These are phyloP conservation scores for Theobroma cacao DNA, from an alignment of 345 rosid genomes.

Conservation along the genomic window DNA sequence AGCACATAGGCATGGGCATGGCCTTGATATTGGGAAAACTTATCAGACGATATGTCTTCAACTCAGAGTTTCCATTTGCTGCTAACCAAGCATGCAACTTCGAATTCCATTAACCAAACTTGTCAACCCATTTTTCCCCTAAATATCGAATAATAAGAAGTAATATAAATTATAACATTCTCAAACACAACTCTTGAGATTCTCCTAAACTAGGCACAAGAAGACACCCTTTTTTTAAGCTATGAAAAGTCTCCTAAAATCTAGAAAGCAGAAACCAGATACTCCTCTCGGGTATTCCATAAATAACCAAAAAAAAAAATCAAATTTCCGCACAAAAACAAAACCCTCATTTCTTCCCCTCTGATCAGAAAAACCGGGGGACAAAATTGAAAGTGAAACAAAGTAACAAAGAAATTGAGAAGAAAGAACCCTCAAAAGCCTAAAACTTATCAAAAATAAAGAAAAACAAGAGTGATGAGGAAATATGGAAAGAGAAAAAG, in stretches of 20 bases:
- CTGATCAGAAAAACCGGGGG: neutral
- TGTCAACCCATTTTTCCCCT: neutral
- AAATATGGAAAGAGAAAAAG: slow-evolving; percentile 12
- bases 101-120: neutral
- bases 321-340: neutral
- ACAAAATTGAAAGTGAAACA: neutral
- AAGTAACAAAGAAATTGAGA: neutral
- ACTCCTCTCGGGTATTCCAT: neutral
- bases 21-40: neutral
- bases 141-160: neutral
- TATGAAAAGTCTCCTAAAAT: neutral
- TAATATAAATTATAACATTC: neutral
- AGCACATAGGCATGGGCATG: neutral
- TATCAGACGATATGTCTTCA: neutral
- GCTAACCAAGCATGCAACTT: neutral
- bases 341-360: neutral
- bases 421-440: neutral
- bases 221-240: neutral
- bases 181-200: neutral
- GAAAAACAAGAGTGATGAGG: neutral
- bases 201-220: neutral
- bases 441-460: neutral
- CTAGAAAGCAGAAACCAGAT: neutral
- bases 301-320: neutral
- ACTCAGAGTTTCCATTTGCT: neutral